Evolutionary conservation across 2,329 filamentous ascomycete species (phyloP).

Genomic region (Raffaelea albimanens): DNA sequence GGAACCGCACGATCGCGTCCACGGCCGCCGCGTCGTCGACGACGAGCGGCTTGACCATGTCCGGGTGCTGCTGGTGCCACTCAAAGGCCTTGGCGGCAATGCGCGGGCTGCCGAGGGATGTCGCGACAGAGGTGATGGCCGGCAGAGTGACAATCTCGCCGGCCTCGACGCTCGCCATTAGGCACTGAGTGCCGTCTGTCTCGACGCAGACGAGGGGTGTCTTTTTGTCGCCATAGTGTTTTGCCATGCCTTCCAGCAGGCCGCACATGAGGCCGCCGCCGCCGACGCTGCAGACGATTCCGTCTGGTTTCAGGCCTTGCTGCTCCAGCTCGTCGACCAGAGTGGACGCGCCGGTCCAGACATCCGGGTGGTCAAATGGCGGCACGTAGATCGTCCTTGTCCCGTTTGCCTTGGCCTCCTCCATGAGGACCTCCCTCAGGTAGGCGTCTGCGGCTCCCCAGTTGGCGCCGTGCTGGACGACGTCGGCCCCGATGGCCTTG

Average conservation of each 20-base stretch:
- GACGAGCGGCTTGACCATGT: slow-evolving; percentile 44
- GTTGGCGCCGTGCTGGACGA: slow-evolving; percentile 55
- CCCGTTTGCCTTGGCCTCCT: slow-evolving; percentile 15
- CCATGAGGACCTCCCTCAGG: slow-evolving; percentile 47
- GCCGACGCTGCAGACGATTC: slow-evolving; percentile 59
- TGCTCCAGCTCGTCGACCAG: slow-evolving; percentile 37
- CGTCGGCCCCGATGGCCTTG: slow-evolving; percentile 51
- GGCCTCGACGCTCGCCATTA: slow-evolving; percentile 46
- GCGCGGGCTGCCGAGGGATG: slow-evolving; percentile 56
- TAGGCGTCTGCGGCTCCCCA: slow-evolving; percentile 62
- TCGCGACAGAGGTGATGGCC: slow-evolving; percentile 62
- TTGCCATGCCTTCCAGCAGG: slow-evolving; percentile 51
- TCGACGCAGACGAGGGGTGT: slow-evolving; percentile 58
- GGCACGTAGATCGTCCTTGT: slow-evolving; percentile 48
- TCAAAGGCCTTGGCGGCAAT: slow-evolving; percentile 51
- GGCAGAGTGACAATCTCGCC: slow-evolving; percentile 50
- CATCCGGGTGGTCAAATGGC: slow-evolving; percentile 56
- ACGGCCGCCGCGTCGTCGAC: slow-evolving; percentile 71
- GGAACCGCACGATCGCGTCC: slow-evolving; percentile 63
- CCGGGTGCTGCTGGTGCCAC: slow-evolving; percentile 40
- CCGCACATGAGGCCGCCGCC: slow-evolving; percentile 64
- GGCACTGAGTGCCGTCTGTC: slow-evolving; percentile 60
- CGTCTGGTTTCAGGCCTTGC: slow-evolving; percentile 38
- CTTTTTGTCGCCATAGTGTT: slow-evolving; percentile 7
- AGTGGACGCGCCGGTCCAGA: slow-evolving; percentile 55